A percentile compares a stretch with the other conserved stretches of the same genome.
These are phyloP conservation scores for Porcisia hertigi DNA, from an alignment of 208 protist species.

Conservation along the genomic window DNA sequence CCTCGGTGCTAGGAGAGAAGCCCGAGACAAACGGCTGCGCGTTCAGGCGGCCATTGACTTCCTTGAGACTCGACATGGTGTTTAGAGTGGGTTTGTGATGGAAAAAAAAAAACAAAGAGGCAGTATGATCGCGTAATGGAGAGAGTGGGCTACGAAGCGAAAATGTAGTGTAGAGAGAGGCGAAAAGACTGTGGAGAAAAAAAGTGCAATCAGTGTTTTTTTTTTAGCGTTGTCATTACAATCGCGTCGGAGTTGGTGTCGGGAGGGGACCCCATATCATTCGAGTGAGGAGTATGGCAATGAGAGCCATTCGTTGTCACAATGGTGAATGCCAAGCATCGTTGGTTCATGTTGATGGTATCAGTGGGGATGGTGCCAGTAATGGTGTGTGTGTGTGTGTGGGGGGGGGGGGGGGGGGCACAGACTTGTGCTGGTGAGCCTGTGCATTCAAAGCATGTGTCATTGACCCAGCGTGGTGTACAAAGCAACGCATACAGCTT, in stretches of 20 bases:
- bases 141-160: not conserved
- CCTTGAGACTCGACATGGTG: conserved; percentile 82
- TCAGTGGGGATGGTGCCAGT: no score
- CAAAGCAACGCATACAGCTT: no score
- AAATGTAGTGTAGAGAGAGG: not conserved
- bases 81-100: not conserved
- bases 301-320: not conserved
- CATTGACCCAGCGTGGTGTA: no score
- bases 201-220: not conserved
- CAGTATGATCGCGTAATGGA: not conserved
- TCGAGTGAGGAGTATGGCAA: not conserved
- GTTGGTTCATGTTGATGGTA: no score
- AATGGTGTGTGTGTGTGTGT: no score
- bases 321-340: not conserved
- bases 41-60: conserved; percentile 85
- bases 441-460: no score
- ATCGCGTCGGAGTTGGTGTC: not conserved
- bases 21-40: conserved; percentile 83
- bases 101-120: conserved; percentile 4
- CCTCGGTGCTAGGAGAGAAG: conserved; percentile 79
- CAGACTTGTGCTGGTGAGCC: no score
- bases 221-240: not conserved
- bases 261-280: not conserved
- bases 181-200: not conserved
- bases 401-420: no score